phyloP scores from a whole-genome alignment of 768 basidiomycete genomes.

The Pleurotus tuoliensis region DNA sequence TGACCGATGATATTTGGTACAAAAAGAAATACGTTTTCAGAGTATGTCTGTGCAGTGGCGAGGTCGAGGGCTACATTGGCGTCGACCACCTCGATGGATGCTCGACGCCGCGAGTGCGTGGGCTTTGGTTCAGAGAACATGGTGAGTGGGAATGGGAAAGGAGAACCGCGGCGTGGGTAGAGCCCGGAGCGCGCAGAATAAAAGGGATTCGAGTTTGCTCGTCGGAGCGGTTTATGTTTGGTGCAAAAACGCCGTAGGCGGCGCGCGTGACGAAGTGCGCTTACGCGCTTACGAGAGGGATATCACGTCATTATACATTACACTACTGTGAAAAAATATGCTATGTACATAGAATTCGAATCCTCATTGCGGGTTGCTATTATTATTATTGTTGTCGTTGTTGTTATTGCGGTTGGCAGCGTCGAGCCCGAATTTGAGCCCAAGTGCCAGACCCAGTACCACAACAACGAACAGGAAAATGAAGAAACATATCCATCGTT shows the following conservation, averaged over 20 bases:
- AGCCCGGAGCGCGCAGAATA: not conserved
- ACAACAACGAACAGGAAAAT: conserved; percentile 50
- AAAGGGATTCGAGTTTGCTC: not conserved
- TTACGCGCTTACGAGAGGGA: not conserved
- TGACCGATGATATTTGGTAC: conserved; percentile 93
- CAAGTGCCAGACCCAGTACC: conserved; percentile 59
- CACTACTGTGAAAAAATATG: not conserved
- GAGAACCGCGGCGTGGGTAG: not conserved
- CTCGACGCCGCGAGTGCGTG: conserved; percentile 40
- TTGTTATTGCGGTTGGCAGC: not conserved
- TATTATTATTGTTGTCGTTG: not conserved
- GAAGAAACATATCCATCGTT: conserved; percentile 84
- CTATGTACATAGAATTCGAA: not conserved
- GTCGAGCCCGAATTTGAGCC: conserved; percentile 34
- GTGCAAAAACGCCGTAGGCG: not conserved
- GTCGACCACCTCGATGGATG: conserved; percentile 69
- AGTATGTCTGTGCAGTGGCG: conserved; percentile 79
- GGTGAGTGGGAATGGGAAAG: conserved; percentile 3
- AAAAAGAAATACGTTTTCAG: conserved; percentile 97
- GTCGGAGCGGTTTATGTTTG: not conserved
- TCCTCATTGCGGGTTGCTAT: not conserved
- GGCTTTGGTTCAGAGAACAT: conserved; percentile 20
- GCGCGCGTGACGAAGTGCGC: not conserved
- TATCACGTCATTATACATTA: conserved; percentile 1
- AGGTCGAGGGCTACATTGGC: conserved; percentile 85